Evolutionary conservation across 768 basidiomycete species (phyloP).

Genomic region (Collybia mongolica): DNA sequence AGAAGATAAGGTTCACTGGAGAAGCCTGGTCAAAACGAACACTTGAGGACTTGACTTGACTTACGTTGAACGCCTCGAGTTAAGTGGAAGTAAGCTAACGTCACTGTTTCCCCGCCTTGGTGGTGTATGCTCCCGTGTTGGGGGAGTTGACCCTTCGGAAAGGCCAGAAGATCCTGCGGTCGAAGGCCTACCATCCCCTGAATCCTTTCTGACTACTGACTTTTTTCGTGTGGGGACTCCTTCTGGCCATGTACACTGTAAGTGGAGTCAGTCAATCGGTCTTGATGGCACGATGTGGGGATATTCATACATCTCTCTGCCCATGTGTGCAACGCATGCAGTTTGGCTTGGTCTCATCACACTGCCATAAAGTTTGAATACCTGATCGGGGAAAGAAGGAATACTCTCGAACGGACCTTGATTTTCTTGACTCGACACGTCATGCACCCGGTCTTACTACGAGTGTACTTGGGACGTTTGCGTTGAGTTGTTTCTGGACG

Average conservation of each 20-base stretch:
- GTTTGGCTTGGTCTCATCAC: conserved; percentile 87
- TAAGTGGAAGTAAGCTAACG: conserved; percentile 37
- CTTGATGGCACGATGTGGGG: neutral
- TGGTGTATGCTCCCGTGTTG: conserved; percentile 65
- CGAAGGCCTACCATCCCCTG: conserved; percentile 62
- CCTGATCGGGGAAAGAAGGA: neutral
- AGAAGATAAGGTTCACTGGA: conserved; percentile 45
- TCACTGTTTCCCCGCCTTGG: conserved; percentile 50
- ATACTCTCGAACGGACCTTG: conserved; percentile 56
- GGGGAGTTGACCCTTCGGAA: conserved; percentile 72
- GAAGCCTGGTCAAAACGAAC: conserved; percentile 14
- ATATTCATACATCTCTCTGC: conserved; percentile 67
- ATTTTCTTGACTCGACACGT: conserved; percentile 95
- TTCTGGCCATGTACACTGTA: conserved; percentile 83
- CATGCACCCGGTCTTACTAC: conserved; percentile 92
- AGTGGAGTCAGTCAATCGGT: conserved; percentile 5
- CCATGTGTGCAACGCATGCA: conserved; percentile 87
- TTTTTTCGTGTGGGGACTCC: conserved; percentile 73
- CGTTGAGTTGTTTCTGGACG: conserved; percentile 54
- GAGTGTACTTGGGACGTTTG: conserved; percentile 89
- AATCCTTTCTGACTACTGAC: conserved; percentile 54
- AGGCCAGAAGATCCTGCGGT: conserved; percentile 75
- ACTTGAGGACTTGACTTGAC: conserved; percentile 7
- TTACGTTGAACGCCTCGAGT: conserved; percentile 40
- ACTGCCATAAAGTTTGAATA: conserved; percentile 41